These are phyloP conservation scores for Boletus sensibilis DNA, from an alignment of 768 basidiomycete species.

Conservation along the genomic window DNA sequence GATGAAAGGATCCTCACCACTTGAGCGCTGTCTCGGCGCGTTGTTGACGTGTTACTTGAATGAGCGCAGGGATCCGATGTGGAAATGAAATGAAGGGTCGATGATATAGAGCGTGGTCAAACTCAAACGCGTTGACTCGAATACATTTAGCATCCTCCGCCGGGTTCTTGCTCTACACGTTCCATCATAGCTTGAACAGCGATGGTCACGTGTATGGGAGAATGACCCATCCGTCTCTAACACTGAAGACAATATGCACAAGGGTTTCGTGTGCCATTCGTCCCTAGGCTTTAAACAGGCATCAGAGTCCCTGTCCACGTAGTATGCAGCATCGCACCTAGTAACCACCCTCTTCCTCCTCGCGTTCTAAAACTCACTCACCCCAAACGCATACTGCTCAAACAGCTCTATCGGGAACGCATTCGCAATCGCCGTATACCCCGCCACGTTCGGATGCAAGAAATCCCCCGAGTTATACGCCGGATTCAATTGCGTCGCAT, in stretches of 20 bases:
- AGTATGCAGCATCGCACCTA: not conserved
- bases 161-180: not conserved
- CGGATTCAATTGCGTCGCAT: not conserved
- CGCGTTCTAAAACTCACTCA: slow-evolving; percentile 1
- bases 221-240: not conserved
- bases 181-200: not conserved
- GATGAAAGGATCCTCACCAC: not conserved
- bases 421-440: not conserved
- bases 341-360: not conserved
- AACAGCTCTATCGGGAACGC: slow-evolving; percentile 1
- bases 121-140: not conserved
- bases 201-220: not conserved
- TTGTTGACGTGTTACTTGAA: not conserved
- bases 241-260: not conserved
- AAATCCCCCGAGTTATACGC: slow-evolving; percentile 1
- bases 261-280: not conserved
- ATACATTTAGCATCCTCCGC: not conserved
- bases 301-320: not conserved
- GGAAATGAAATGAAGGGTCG: not conserved
- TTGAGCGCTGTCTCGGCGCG: not conserved
- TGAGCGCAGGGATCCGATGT: not conserved
- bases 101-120: not conserved
- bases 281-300: not conserved
- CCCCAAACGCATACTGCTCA: not conserved
- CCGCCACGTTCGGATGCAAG: slow-evolving; percentile 6